Evolutionary conservation across 2,329 filamentous ascomycete species (phyloP), one percentile per base, ranked within the genome.

Genomic region (Hymenoscyphus scutula): DNA sequence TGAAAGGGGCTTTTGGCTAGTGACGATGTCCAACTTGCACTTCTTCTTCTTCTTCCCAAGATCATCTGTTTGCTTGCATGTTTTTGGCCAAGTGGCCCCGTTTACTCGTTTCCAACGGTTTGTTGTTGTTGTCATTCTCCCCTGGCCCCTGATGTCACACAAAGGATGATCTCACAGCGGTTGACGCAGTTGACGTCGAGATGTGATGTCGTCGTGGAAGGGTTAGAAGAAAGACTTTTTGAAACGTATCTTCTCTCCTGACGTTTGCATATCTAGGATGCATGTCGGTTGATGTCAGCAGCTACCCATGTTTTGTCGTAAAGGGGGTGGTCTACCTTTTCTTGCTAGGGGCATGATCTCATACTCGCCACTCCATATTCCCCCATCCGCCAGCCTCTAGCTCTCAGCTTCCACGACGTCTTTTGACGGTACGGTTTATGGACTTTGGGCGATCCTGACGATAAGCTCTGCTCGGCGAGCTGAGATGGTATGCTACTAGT

Each of bases 271-370:
- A 23, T 51, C 45, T 13, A 4, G 11, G n/a, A 48, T 23, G 23
- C 45, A 51, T 51, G 45, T 51, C 45, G 45, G 45, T 25, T 51
- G 45, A 51, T 51, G 45, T 51, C 45, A 51, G 45, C 19, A 48
- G 41, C 19, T 8, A 13, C 19, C 45, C 8, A 51, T 25, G 19
- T 25, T 10, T 25, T 25, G n/a, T n/a, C n/a, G 45, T 10, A 25
- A 25, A 23, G 45, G 19, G 45, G 45, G n/a, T 23, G 45, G n/a
- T 23, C 23, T 19, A 19, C 3, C 23, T 51, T n/a, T 51, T 19
- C 23, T 51, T 51, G 45, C 23, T 51, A 13, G 45, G 27, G 10
- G 45, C 19, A 51, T 51, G 45, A 51, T 51, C 45, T 51, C 45
- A 51, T 51, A 25, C n/a, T 51, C 45, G 45, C 45, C 45, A 51